These are phyloP conservation scores for Leccinum disarticulatum DNA, from an alignment of 768 basidiomycete species.

Conservation along the genomic window DNA sequence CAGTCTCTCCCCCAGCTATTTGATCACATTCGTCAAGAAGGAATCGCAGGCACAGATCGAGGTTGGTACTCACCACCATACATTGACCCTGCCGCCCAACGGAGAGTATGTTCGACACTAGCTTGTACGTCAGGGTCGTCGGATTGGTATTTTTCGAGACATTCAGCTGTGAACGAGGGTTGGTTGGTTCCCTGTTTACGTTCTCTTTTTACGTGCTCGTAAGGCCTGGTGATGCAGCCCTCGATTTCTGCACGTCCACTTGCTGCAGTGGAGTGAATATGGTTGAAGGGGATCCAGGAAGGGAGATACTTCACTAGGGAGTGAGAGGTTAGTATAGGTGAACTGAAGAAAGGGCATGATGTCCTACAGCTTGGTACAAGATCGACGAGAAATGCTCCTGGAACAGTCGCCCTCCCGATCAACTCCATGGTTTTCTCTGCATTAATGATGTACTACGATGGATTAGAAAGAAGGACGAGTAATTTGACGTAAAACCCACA, in stretches of 20 bases:
- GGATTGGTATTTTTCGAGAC: slow-evolving; percentile 10
- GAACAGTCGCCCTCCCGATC: slow-evolving; percentile 23
- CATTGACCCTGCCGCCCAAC: slow-evolving; percentile 18
- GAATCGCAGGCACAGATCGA: neutral
- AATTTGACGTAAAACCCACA: slow-evolving; percentile 5
- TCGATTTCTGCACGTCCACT: slow-evolving; percentile 9
- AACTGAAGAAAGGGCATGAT: neutral
- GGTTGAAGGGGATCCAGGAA: slow-evolving; percentile 24
- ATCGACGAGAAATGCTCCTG: slow-evolving; percentile 32
- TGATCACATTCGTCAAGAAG: neutral
- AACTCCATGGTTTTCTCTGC: slow-evolving; percentile 29
- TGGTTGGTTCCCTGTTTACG: slow-evolving; percentile 11
- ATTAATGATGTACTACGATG: slow-evolving; percentile 28
- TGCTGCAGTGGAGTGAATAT: slow-evolving; percentile 10
- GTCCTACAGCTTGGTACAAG: slow-evolving; percentile 26
- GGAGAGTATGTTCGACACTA: slow-evolving; percentile 7
- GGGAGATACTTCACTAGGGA: slow-evolving; percentile 29
- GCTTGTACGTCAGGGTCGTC: slow-evolving; percentile 6
- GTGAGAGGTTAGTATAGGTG: neutral
- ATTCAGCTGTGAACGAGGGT: slow-evolving; percentile 19
- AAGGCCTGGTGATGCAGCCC: slow-evolving; percentile 16
- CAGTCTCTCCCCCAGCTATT: slow-evolving; percentile 8
- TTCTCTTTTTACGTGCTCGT: slow-evolving; percentile 23
- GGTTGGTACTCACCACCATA: slow-evolving; percentile 16
- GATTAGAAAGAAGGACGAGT: neutral